phyloP scores from a whole-genome alignment of 805 yeast genomes.

The Metschnikowia borealis region DNA sequence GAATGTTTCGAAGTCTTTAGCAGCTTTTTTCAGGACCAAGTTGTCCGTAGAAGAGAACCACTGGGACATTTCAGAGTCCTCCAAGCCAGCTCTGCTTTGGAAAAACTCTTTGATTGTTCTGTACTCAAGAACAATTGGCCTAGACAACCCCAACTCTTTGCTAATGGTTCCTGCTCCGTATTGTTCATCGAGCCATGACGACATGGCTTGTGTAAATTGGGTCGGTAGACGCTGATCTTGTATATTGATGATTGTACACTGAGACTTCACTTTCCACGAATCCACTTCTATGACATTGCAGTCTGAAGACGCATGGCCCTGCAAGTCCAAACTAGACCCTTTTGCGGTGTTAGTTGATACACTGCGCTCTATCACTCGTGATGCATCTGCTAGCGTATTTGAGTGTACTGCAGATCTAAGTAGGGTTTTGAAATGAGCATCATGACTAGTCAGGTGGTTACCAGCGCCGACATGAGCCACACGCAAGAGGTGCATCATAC shows the following conservation, averaged over 20 bases:
- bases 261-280: conserved; percentile 9
- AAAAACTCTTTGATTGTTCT: background rate
- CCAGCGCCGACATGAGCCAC: conserved; percentile 55
- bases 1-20: background rate
- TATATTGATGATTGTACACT: conserved; percentile 15
- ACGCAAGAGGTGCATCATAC: background rate
- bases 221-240: conserved; percentile 26
- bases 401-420: conserved; percentile 24
- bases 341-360: conserved; percentile 47
- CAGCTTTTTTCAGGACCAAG: background rate
- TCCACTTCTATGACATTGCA: conserved; percentile 29
- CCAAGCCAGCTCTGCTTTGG: background rate
- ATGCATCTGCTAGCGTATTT: conserved; percentile 11
- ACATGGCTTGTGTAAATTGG: conserved; percentile 21
- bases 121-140: conserved; percentile 27
- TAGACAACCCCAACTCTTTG: conserved; percentile 27
- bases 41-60: background rate
- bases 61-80: background rate
- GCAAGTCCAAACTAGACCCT: conserved; percentile 41
- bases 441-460: conserved; percentile 27
- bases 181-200: conserved; percentile 20
- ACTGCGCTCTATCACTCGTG: conserved; percentile 32
- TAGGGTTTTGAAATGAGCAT: conserved; percentile 24
- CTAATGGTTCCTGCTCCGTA: conserved; percentile 13
- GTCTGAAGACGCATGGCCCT: conserved; percentile 45